Evolutionary conservation across 768 basidiomycete genomes (phyloP).

Genomic region (Leccinum uliginosum): DNA sequence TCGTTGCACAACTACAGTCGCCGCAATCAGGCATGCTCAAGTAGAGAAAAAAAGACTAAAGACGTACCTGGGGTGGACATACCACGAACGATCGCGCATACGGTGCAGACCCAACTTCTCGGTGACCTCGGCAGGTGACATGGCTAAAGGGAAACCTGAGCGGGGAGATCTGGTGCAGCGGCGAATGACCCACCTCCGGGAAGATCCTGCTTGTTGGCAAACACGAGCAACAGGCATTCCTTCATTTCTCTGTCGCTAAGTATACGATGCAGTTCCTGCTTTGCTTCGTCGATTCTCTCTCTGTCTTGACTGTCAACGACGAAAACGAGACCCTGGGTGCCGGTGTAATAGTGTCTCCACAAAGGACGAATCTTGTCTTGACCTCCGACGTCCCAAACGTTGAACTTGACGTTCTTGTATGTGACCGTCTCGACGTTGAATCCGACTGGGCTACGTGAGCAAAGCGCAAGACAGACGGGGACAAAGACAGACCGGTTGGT

Average conservation of each 20-base stretch:
- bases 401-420: constrained; percentile 97
- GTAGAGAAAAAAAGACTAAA: background rate
- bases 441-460: constrained; percentile 55
- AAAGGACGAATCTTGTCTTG: constrained; percentile 99
- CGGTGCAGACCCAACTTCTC: constrained; percentile 93
- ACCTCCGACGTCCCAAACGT: constrained; percentile 97
- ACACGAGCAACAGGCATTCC: constrained; percentile 94
- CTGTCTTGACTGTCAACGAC: constrained; percentile 97
- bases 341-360: constrained; percentile 99
- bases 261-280: constrained; percentile 93
- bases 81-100: constrained; percentile 98
- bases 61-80: constrained; percentile 93
- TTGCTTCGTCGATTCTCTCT: constrained; percentile 94
- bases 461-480: background rate
- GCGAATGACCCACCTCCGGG: constrained; percentile 70
- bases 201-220: constrained; percentile 98
- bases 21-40: background rate
- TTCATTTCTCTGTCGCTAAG: constrained; percentile 97
- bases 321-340: constrained; percentile 97
- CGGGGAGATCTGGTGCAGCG: background rate
- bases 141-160: constrained; percentile 45
- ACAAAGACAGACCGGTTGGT: constrained; percentile 68
- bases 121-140: constrained; percentile 99
- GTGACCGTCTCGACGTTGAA: constrained; percentile 99
- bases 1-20: constrained; percentile 78